Evolutionary conservation across 352 stramenopile species (phyloP).

Genomic region (Phytopythium cucurbitacearum): DNA sequence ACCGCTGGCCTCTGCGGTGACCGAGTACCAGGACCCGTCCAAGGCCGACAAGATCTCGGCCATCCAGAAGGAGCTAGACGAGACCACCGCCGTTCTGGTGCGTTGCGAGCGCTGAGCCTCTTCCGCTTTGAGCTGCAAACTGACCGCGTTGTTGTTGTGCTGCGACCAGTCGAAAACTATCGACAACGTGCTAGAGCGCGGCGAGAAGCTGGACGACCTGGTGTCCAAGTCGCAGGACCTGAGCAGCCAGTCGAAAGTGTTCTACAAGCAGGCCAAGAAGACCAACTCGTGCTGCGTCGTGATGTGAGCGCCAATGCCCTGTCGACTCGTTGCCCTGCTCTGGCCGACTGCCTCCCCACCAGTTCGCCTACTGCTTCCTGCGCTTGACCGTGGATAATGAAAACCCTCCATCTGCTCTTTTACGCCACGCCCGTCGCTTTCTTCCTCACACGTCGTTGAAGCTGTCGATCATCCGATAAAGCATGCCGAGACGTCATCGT

Average conservation of each 20-base stretch:
- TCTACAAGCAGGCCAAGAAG: slow-evolving; percentile 99
- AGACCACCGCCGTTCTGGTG: slow-evolving; percentile 97
- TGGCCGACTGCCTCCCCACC: neutral
- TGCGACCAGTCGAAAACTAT: slow-evolving; percentile 95
- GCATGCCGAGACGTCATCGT: too few relatives aligned
- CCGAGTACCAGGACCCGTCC: slow-evolving; percentile 96
- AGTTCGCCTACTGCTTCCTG: neutral
- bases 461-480: too few relatives aligned
- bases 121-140: slow-evolving; percentile 3
- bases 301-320: slow-evolving; percentile 51
- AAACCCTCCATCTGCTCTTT: too few relatives aligned
- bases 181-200: slow-evolving; percentile 97
- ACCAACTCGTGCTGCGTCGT: slow-evolving; percentile 98
- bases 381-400: neutral
- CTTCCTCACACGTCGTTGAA: too few relatives aligned
- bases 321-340: slow-evolving; percentile 8
- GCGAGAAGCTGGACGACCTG: slow-evolving; percentile 98
- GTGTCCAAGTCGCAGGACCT: slow-evolving; percentile 98
- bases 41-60: slow-evolving; percentile 99
- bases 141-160: slow-evolving; percentile 4
- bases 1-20: slow-evolving; percentile 89
- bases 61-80: slow-evolving; percentile 99
- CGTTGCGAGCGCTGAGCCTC: slow-evolving; percentile 1
- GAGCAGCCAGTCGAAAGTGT: slow-evolving; percentile 98
- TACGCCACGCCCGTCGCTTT: too few relatives aligned